Base-by-base conservation (phyloP, 441 rosid species). In the Erodium trifolium region DNA sequence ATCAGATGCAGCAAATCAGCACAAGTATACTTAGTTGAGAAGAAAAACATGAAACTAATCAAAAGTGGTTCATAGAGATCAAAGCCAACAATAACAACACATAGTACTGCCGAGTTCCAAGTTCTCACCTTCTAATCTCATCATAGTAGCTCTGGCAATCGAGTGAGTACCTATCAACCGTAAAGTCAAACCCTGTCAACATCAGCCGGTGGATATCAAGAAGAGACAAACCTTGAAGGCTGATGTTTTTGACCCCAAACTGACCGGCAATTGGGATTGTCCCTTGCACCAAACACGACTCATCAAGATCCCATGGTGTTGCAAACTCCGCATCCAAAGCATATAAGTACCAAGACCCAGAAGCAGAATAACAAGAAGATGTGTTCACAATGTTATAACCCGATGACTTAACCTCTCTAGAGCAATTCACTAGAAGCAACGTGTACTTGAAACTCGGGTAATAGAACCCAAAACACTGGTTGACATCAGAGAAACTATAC, bases 81-180 rank as follows among this genome's bases (percentile, higher is more conserved):
- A 49, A 49, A 13, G 12, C 14, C 16, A 49, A 13, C 4, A 11
- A 49, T 11, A 3, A 11, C n/a, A 12, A 49, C 27, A 12, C 55
- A 12, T 1, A 49, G 45, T 2, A 39, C 45, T 9, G 9, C 1
- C 0, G 53, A 45, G 14, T 13, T 49, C 4, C 3, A 2, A 49
- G 16, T 13, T 11, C 55, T 49, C 14, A 49, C 55, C 55, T 49
- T 11, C 2, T 1, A 2, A 49, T 49, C 55, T 12, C 16, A 49
- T 49, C 55, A 49, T 49, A 49, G 55, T 49, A 49, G 16, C 55
- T 12, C 16, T 49, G 55, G 55, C 55, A 49, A 49, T 49, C 55
- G 14, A 47, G 3, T 11, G 53, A 47, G n/a, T 12, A 49, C 27
- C 1, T 2, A n/a, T n/a, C 12, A 49, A 49, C 16, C 4, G 14